A percentile compares a stretch with the other conserved stretches of the same genome.
phyloP scores from a whole-genome alignment of 164 flowering plant genomes.

The Annona squamosa region DNA sequence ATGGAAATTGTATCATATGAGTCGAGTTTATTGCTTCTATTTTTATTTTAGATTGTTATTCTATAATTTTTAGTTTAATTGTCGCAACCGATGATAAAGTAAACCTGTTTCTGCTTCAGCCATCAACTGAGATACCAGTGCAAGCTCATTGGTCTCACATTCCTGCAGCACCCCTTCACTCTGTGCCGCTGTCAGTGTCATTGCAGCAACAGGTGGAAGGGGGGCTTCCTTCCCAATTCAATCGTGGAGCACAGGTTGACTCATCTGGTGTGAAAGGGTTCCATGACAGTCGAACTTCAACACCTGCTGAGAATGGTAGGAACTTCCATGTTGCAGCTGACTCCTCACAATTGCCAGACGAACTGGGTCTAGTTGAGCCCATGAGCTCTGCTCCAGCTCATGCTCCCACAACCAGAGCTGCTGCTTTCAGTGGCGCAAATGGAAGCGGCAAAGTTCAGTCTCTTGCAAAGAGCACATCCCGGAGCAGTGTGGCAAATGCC shows the following conservation, averaged over 20 bases:
- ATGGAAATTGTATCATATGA: not conserved
- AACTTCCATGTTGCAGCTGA: constrained; percentile 28
- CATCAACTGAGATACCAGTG: constrained; percentile 57
- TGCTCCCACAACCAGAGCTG: constrained; percentile 15
- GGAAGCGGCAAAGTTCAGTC: constrained; percentile 16
- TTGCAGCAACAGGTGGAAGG: constrained; percentile 51
- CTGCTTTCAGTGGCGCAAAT: constrained; percentile 16
- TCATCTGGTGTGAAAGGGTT: constrained; percentile 38
- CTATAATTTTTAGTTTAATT: not conserved
- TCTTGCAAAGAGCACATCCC: constrained; percentile 25
- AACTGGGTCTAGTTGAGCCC: constrained; percentile 49
- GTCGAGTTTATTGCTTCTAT: not conserved
- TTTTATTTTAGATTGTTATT: not conserved
- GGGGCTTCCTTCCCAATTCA: constrained; percentile 39
- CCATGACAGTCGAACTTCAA: constrained; percentile 32
- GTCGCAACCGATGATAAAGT: constrained; percentile 1
- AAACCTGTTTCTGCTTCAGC: constrained; percentile 24
- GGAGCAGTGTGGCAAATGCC: constrained; percentile 21
- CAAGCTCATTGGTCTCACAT: constrained; percentile 74
- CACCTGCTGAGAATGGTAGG: constrained; percentile 29
- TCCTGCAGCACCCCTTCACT: constrained; percentile 46
- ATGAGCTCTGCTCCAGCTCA: constrained; percentile 21
- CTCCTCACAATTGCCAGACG: constrained; percentile 45
- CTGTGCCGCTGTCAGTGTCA: constrained; percentile 51
- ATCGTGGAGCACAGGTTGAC: constrained; percentile 37